Evolutionary conservation across 768 basidiomycete species (phyloP).

Genomic region (Serendipita sp.): DNA sequence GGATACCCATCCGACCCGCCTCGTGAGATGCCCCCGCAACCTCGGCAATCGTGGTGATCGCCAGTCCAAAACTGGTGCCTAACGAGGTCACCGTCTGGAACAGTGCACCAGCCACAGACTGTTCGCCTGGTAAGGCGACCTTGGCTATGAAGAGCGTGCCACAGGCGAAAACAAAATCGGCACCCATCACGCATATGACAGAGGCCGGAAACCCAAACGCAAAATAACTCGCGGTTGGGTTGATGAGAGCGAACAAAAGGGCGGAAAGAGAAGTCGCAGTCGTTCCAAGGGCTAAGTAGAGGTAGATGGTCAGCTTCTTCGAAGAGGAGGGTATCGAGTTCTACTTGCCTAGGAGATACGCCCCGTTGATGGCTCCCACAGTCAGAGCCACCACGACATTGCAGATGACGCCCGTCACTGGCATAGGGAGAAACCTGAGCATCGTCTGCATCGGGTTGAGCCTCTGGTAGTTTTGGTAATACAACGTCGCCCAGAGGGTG

Average conservation of each 20-base stretch:
- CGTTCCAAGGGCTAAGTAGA: slow-evolving; percentile 33
- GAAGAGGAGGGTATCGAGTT: background rate
- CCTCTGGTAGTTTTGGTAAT: slow-evolving; percentile 48
- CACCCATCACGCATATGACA: slow-evolving; percentile 49
- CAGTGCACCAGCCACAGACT: slow-evolving; percentile 56
- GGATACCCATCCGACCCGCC: slow-evolving; percentile 20
- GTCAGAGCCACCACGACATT: slow-evolving; percentile 49
- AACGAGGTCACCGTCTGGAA: slow-evolving; percentile 70
- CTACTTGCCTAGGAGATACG: slow-evolving; percentile 38
- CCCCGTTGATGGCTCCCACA: slow-evolving; percentile 36
- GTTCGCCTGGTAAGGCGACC: slow-evolving; percentile 47
- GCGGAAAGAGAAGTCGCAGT: slow-evolving; percentile 38
- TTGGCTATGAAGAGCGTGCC: slow-evolving; percentile 65
- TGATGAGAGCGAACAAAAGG: slow-evolving; percentile 52
- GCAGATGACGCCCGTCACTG: slow-evolving; percentile 42
- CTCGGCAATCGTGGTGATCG: slow-evolving; percentile 56
- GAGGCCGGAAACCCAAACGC: slow-evolving; percentile 59
- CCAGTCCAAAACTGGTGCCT: slow-evolving; percentile 52
- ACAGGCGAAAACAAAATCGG: slow-evolving; percentile 57
- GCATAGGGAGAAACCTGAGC: slow-evolving; percentile 54
- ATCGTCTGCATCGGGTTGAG: slow-evolving; percentile 44
- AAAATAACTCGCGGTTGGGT: slow-evolving; percentile 46
- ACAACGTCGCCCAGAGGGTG: slow-evolving; percentile 28
- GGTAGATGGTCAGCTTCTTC: background rate
- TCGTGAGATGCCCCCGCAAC: slow-evolving; percentile 30